These are phyloP conservation scores for Microthlaspi erraticum DNA, from an alignment of 345 rosid species.

Conservation along the genomic window DNA sequence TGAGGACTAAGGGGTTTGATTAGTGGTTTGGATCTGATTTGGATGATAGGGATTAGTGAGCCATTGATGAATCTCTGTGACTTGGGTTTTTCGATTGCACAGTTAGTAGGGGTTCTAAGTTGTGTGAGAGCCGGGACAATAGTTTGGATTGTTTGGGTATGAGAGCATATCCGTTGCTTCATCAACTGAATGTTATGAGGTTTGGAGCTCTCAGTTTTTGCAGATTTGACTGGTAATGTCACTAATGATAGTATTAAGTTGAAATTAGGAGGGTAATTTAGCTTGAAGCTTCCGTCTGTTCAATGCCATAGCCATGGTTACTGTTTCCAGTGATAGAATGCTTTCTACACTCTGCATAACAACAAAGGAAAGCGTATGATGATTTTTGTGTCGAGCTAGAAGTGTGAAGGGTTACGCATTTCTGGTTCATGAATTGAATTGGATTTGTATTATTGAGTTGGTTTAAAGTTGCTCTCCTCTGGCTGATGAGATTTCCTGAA, in stretches of 20 bases:
- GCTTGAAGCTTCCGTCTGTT: slow-evolving; percentile 25
- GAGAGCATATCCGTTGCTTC: background rate
- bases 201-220: slow-evolving; percentile 11
- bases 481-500: background rate
- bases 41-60: slow-evolving; percentile 52
- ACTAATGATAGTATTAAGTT: background rate
- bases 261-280: slow-evolving; percentile 1
- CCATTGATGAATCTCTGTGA: slow-evolving; percentile 40
- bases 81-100: slow-evolving; percentile 24
- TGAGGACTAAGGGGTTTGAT: slow-evolving; percentile 48
- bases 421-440: slow-evolving; percentile 16
- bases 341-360: slow-evolving; percentile 4
- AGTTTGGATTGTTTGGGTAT: slow-evolving; percentile 12
- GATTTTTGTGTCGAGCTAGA: background rate
- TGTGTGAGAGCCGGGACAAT: background rate
- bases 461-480: slow-evolving; percentile 3
- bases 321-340: slow-evolving; percentile 19
- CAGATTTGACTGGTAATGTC: background rate
- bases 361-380: slow-evolving; percentile 1
- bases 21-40: slow-evolving; percentile 62
- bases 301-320: slow-evolving; percentile 13
- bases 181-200: slow-evolving; percentile 1
- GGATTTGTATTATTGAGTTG: slow-evolving; percentile 18
- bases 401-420: slow-evolving; percentile 12
- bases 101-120: slow-evolving; percentile 30